Evolutionary conservation across 2,329 filamentous ascomycete species (phyloP).

Genomic region (Escovopsis weberi): DNA sequence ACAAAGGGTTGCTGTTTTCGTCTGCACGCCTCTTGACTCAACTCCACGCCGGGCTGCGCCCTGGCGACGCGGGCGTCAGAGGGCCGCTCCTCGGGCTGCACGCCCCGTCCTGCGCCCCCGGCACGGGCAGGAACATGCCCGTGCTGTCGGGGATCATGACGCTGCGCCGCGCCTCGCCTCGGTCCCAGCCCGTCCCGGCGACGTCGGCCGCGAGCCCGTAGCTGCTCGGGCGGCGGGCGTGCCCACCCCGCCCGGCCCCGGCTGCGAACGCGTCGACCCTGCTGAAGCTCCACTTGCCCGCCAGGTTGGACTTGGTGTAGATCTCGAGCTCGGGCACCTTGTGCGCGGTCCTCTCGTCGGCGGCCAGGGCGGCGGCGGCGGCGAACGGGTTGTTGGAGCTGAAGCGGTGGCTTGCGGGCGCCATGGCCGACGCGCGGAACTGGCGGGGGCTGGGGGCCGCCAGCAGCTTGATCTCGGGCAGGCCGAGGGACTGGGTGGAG

Average conservation of each 20-base stretch:
- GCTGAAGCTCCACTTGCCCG: slow-evolving; percentile 44
- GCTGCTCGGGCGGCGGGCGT: slow-evolving; percentile 33
- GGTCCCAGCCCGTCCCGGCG: slow-evolving; percentile 33
- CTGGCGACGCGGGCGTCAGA: no score
- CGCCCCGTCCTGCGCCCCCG: slow-evolving; percentile 14
- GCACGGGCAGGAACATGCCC: slow-evolving; percentile 39
- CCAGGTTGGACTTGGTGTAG: slow-evolving; percentile 44
- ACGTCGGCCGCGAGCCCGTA: slow-evolving; percentile 43
- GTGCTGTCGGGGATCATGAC: slow-evolving; percentile 37
- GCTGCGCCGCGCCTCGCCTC: slow-evolving; percentile 37
- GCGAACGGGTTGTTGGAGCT: slow-evolving; percentile 49
- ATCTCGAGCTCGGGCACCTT: slow-evolving; percentile 40
- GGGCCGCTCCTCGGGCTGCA: neutral
- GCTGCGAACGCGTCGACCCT: slow-evolving; percentile 25
- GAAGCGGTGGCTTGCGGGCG: slow-evolving; percentile 25
- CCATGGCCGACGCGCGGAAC: neutral
- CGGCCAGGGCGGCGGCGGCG: slow-evolving; percentile 18
- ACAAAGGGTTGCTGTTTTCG: no score
- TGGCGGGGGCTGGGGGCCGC: neutral
- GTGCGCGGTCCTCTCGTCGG: no score
- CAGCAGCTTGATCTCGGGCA: slow-evolving; percentile 7
- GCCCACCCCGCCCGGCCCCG: slow-evolving; percentile 8
- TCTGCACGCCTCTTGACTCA: no score
- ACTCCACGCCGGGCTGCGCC: no score
- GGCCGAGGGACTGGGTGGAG: slow-evolving; percentile 16